phyloP scores from a whole-genome alignment of 805 yeast genomes.

The Metschnikowia aberdeeniae region DNA sequence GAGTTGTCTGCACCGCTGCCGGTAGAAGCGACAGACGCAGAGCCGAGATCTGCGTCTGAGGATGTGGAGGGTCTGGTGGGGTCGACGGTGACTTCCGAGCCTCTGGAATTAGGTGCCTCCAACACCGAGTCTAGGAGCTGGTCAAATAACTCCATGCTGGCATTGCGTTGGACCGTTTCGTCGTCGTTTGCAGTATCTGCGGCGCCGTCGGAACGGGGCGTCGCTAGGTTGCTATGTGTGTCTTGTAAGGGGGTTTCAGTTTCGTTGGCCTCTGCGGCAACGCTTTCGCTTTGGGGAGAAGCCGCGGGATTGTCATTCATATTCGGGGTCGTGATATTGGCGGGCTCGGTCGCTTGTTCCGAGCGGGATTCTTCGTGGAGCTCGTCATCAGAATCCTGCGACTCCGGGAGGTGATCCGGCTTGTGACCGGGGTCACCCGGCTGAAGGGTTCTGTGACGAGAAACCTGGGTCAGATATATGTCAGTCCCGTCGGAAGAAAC shows the following conservation, averaged over 20 bases:
- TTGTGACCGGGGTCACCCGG: not conserved
- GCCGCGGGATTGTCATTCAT: too few relatives aligned
- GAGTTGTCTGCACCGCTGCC: constrained; percentile 16
- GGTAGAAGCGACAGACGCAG: constrained; percentile 6
- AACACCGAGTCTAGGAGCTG: constrained; percentile 13
- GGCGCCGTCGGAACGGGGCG: not conserved
- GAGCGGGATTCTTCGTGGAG: not conserved
- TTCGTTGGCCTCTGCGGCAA: not conserved
- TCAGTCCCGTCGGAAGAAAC: too few relatives aligned
- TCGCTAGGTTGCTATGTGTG: too few relatives aligned
- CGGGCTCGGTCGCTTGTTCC: too few relatives aligned
- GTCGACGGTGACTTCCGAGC: not conserved
- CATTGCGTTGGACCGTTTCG: not conserved
- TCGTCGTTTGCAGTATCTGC: not conserved
- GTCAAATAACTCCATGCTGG: constrained; percentile 10
- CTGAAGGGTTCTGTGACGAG: too few relatives aligned
- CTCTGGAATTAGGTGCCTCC: constrained; percentile 3
- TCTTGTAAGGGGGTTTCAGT: not conserved
- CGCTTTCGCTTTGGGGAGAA: too few relatives aligned
- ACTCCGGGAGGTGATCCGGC: not conserved
- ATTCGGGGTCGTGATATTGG: too few relatives aligned
- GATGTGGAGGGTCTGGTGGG: constrained; percentile 3
- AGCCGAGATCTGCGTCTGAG: constrained; percentile 2
- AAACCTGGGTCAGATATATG: not conserved
- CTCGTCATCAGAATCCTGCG: not conserved